These are phyloP conservation scores for Melampsora allii-populina DNA, from an alignment of 1,284 basidiomycete species.

Conservation along the genomic window DNA sequence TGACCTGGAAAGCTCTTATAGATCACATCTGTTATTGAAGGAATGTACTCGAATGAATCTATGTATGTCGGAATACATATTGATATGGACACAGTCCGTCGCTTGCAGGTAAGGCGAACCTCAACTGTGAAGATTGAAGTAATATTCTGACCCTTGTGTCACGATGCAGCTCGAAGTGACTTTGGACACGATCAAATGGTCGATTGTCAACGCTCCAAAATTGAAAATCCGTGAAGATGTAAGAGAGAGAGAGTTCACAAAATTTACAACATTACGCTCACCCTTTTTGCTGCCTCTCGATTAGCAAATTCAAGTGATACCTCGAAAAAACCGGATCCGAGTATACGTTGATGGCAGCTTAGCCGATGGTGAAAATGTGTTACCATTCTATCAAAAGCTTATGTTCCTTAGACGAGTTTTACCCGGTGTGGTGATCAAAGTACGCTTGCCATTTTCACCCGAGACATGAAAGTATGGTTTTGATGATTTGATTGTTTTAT, in stretches of 20 bases:
- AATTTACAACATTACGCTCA: slow-evolving; percentile 57
- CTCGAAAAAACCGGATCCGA: slow-evolving; percentile 69
- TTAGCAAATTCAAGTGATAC: slow-evolving; percentile 47
- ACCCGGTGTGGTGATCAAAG: slow-evolving; percentile 78
- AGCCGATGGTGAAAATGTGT: slow-evolving; percentile 68
- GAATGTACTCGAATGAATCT: slow-evolving; percentile 89
- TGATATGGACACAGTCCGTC: slow-evolving; percentile 81
- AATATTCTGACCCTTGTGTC: background rate
- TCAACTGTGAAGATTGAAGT: background rate
- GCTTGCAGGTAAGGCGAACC: slow-evolving; percentile 62
- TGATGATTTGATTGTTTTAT: background rate
- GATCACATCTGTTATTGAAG: slow-evolving; percentile 86
- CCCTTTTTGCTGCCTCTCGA: slow-evolving; percentile 44
- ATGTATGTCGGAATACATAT: slow-evolving; percentile 92
- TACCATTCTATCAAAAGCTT: slow-evolving; percentile 67
- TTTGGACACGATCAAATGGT: slow-evolving; percentile 88
- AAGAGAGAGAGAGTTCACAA: slow-evolving; percentile 48
- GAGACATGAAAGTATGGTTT: background rate
- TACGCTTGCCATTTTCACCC: background rate
- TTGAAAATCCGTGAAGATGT: slow-evolving; percentile 82
- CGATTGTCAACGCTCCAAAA: slow-evolving; percentile 80
- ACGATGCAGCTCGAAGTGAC: slow-evolving; percentile 69
- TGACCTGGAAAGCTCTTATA: background rate
- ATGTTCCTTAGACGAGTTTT: slow-evolving; percentile 77
- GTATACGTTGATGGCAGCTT: slow-evolving; percentile 62